phyloP scores from a whole-genome alignment of 73 alveolate species.

The Durusdinium trenchii region DNA sequence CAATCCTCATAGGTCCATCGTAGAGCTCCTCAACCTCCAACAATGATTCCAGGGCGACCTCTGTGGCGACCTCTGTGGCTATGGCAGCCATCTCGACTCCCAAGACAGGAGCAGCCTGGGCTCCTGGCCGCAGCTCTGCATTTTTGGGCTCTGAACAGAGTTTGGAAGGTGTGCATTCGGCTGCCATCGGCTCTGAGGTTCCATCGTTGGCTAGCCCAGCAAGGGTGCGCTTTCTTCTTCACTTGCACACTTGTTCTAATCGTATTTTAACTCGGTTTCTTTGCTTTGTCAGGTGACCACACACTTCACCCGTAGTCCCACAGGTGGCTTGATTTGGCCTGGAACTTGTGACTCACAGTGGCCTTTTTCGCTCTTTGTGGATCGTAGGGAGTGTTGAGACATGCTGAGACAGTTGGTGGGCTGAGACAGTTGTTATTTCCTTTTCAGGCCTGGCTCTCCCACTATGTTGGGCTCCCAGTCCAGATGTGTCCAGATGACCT shows the following conservation, averaged over 20 bases:
- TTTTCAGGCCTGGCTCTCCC: slow-evolving; percentile 30
- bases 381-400: too few relatives aligned
- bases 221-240: not conserved
- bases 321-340: slow-evolving; percentile 25
- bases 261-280: too few relatives aligned
- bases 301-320: slow-evolving; percentile 39
- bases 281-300: slow-evolving; percentile 8
- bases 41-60: slow-evolving; percentile 1
- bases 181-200: not conserved
- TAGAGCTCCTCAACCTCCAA: not conserved
- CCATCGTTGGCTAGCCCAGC: slow-evolving; percentile 62
- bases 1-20: not conserved
- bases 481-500: too few relatives aligned
- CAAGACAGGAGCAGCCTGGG: not conserved
- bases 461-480: not conserved
- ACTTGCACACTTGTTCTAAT: too few relatives aligned
- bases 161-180: not conserved
- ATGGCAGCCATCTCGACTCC: slow-evolving; percentile 90
- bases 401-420: too few relatives aligned
- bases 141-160: not conserved
- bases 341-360: too few relatives aligned
- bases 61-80: slow-evolving; percentile 82
- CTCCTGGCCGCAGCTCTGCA: not conserved
- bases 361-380: too few relatives aligned
- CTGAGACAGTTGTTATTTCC: too few relatives aligned